Base-by-base conservation (phyloP, 2,329 filamentous ascomycete genomes). In the Rasamsonia emersonii region DNA sequence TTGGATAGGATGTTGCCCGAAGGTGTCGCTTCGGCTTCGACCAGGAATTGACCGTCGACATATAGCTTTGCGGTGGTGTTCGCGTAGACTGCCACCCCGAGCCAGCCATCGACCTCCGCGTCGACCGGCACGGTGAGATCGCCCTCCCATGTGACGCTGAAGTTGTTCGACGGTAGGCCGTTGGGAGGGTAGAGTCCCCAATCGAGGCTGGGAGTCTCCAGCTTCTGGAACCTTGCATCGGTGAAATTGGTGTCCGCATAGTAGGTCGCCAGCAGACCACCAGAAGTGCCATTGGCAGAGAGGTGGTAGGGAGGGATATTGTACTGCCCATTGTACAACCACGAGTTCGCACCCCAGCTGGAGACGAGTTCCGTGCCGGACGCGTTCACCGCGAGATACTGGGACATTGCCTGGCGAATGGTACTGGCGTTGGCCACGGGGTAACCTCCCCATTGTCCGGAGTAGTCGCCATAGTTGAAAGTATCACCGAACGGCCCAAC, bases 131-230 rank as follows among this genome's bases (percentile, higher is more conserved):
- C 53, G 10, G 46, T 41, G 10, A 67, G 32, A 1, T 47, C 42
- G 4, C 63, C 62, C 40, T 65, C 61, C 63, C 63, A 67, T 9
- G 56, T 43, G 0, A 54, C 61, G 32, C 61, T 65, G 40, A 66
- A 67, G 37, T 67, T 67, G 36, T 59, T 66, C 1, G 58, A 65
- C 6, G 59, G 50, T 1, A 65, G 45, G 4, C 56, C 58, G 2
- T 58, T 50, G 0, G 63, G 62, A 8, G 62, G 62, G 31, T 64
- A 66, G 17, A 65, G 39, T 3, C 63, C 62, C 63, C 63, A 67
- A 32, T 65, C 58, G 3, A 61, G 50, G 5, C 58, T 57, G 2
- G 63, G 63, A 0, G 47, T 44, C 34, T 67, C 63, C 8, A 53
- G 28, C 18, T 42, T 47, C 16, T 50, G 40, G 1, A 47, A 44